Evolutionary conservation across 2,329 filamentous ascomycete genomes (phyloP).

Genomic region (Colletotrichum gloeosporioides): DNA sequence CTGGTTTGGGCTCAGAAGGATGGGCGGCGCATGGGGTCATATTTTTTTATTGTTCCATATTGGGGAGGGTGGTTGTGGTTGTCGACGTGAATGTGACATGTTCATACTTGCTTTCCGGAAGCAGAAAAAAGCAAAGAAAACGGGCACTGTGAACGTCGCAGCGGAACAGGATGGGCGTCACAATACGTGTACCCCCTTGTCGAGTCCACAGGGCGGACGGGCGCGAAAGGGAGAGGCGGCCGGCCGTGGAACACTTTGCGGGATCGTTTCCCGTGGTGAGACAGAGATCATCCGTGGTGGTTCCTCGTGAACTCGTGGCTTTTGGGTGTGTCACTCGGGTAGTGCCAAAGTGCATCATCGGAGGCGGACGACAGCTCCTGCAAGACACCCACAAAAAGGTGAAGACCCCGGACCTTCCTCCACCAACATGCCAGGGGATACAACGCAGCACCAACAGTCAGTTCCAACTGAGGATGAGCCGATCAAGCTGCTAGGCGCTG

Average conservation of each 20-base stretch:
- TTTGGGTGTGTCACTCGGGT: not conserved
- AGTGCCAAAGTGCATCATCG: not conserved
- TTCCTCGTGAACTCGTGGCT: slow-evolving; percentile 10
- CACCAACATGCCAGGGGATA: not conserved
- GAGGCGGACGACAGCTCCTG: not conserved
- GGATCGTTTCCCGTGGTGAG: slow-evolving; percentile 14
- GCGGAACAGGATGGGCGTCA: not conserved
- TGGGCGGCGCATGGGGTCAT: not conserved
- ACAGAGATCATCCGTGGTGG: slow-evolving; percentile 1
- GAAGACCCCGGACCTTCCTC: not conserved
- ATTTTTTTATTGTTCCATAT: not conserved
- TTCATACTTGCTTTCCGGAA: not conserved
- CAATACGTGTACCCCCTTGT: not conserved
- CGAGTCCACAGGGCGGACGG: not conserved
- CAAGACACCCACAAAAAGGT: not conserved
- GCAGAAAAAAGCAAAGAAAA: not conserved
- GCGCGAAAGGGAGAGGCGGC: not conserved
- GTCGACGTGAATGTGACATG: not conserved
- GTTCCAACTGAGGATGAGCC: not conserved
- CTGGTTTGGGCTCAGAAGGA: not conserved
- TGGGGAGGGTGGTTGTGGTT: not conserved
- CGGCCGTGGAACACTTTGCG: not conserved
- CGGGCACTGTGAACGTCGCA: not conserved
- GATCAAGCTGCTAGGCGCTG: not conserved
- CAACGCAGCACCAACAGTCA: not conserved